phyloP scores from a whole-genome alignment of 495 filamentous ascomycete genomes.

The Penicillium alfredii region DNA sequence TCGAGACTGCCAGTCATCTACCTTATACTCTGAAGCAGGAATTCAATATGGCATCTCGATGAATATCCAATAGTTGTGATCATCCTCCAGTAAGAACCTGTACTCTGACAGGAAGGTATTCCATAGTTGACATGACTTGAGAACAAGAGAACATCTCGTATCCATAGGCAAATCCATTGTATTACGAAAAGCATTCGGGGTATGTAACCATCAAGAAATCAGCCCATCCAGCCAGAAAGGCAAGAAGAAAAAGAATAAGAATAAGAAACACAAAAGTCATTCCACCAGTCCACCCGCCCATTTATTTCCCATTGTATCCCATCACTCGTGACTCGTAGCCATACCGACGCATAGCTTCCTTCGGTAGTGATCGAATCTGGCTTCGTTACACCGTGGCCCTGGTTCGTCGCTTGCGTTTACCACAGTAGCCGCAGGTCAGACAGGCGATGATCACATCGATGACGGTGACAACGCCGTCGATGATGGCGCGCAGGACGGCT shows the following conservation, averaged over 20 bases:
- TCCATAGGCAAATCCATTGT: background rate
- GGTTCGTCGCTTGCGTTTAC: conserved; percentile 30
- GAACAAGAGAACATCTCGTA: background rate
- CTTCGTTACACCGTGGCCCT: conserved; percentile 24
- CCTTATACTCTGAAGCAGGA: too few species aligned
- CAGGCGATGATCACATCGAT: conserved; percentile 81
- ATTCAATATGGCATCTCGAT: too few species aligned
- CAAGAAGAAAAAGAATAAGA: background rate
- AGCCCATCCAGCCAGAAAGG: background rate
- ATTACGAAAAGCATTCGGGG: too few species aligned
- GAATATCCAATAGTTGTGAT: too few species aligned
- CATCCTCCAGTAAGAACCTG: too few species aligned
- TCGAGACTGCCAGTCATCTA: too few species aligned
- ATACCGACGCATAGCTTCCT: background rate
- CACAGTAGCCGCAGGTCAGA: conserved; percentile 70
- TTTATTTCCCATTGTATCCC: too few species aligned
- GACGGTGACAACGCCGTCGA: conserved; percentile 72
- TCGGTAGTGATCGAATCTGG: too few species aligned
- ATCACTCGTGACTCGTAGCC: conserved; percentile 10
- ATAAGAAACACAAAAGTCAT: background rate
- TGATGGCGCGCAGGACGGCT: conserved; percentile 67
- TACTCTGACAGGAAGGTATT: too few species aligned
- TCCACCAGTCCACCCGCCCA: background rate
- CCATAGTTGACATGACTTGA: background rate
- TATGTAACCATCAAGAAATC: background rate